phyloP scores from a whole-genome alignment of 176 grass and related monocot species.

The Themeda triandra region DNA sequence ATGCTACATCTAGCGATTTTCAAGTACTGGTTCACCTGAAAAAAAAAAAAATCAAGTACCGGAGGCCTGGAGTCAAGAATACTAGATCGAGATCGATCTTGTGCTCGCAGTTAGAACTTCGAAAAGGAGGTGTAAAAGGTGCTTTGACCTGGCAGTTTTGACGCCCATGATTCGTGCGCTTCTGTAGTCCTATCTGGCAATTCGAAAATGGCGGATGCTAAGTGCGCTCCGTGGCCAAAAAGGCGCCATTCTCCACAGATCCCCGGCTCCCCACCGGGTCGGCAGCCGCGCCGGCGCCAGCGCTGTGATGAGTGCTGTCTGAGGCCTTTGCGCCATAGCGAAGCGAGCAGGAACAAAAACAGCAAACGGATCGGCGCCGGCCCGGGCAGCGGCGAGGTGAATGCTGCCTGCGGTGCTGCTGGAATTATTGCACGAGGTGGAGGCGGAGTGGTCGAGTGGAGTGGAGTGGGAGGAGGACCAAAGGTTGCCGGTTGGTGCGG shows the following conservation, averaged over 20 bases:
- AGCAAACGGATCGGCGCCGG: background rate
- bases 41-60: no score
- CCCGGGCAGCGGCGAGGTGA: background rate
- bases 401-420: background rate
- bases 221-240: background rate
- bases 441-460: background rate
- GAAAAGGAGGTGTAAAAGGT: background rate
- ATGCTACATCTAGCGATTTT: background rate
- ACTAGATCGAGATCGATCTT: background rate
- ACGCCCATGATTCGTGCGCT: background rate
- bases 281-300: background rate
- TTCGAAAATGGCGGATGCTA: background rate
- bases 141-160: background rate
- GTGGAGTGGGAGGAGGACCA: background rate
- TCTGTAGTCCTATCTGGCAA: background rate
- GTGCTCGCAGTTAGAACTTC: background rate
- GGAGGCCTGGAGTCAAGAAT: no score
- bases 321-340: background rate
- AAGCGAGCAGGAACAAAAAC: background rate
- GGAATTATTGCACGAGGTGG: background rate
- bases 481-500: constrained; percentile 12
- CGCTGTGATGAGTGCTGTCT: background rate
- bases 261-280: background rate
- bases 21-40: no score
- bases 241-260: background rate